Conservation (phyloP, 139 green algal genomes). For the Chlorella ohadii region DNA sequence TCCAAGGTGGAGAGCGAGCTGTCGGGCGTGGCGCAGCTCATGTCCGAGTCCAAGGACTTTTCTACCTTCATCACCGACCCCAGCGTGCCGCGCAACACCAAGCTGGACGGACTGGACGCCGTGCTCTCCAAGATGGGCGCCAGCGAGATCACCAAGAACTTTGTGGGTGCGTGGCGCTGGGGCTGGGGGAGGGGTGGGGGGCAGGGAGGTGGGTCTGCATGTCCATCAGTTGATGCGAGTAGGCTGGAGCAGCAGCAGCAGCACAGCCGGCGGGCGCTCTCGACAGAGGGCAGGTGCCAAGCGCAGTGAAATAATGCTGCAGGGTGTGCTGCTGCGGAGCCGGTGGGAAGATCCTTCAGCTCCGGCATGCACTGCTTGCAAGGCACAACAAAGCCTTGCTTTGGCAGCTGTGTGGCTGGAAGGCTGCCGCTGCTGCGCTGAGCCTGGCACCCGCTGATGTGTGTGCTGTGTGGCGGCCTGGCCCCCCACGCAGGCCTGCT, state of each 20-base stretch:
- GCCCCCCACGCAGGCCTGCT: conserved; percentile 57
- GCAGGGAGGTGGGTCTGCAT: background rate
- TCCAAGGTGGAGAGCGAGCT: conserved; percentile 58
- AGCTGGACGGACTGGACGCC: conserved; percentile 39
- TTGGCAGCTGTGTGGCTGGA: background rate
- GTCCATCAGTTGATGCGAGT: too few relatives aligned
- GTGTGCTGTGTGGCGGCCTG: too few relatives aligned
- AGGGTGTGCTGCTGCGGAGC: too few relatives aligned
- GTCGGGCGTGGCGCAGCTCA: conserved; percentile 44
- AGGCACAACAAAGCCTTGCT: too few relatives aligned
- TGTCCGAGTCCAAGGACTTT: conserved; percentile 50
- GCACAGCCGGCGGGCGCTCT: too few relatives aligned
- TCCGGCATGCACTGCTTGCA: too few relatives aligned
- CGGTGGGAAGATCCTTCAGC: too few relatives aligned
- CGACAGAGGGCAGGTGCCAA: too few relatives aligned
- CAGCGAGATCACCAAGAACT: conserved; percentile 62
- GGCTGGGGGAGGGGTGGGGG: background rate
- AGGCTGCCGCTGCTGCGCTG: background rate
- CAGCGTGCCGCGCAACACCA: conserved; percentile 46
- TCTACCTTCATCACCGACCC: conserved; percentile 58
- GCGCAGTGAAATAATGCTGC: too few relatives aligned
- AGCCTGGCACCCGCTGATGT: too few relatives aligned
- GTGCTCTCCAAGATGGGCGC: conserved; percentile 57
- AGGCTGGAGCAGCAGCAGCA: background rate
- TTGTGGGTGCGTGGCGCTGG: conserved; percentile 49